Base-by-base conservation (phyloP, 2,329 filamentous ascomycete species). In the Penicillium griseofulvum region DNA sequence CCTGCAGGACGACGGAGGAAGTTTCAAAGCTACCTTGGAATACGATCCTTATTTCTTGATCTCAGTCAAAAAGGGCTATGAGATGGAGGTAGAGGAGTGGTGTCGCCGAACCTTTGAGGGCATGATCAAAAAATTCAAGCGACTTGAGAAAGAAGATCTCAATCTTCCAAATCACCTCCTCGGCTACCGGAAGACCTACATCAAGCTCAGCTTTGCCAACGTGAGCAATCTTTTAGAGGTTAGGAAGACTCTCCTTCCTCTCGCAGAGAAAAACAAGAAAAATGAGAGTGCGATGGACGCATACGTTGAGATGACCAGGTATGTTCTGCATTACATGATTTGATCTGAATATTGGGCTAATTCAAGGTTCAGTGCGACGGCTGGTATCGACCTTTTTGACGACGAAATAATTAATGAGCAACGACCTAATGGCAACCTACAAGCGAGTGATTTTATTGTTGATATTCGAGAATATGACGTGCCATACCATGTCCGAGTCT, bases 401-500 rank as follows among this genome's bases (percentile, higher is more conserved):
- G 85, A 89, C 72, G 89, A 93, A 83, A 83, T 89, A 83, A 84
- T 88, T 76, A 84, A 91, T 73, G 89, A 94, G 74, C 84, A 83
- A 87, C 86, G 87, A 83, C 80, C 82, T 78, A 91, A 87, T 79
- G 83, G 83, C 73, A 87, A 91, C 78, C 81, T 87, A 65, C 92
- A 97, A 75, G 91, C 93, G 56, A 96, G 91, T 81, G 93, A 97
- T 81, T 97, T 88, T 75, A 91, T 99, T 82, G 84, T 97, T 78
- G 95, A 99, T 83, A 96, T 99, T 73, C 87, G 94, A 81, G 94
- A 99, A 80, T 99, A 96, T 76, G 94, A 99, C 76, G 95, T 99
- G 68, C 95, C 94, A 62, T 99, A 99, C 80, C 94, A 99, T 80
- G 94, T 99, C 71, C 86, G 94, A 83, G 93, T 99, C 78, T 90